Evolutionary conservation across 2,329 filamentous ascomycete species (phyloP), one percentile per base, ranked within the genome.

Genomic region (Penicillium sp.): DNA sequence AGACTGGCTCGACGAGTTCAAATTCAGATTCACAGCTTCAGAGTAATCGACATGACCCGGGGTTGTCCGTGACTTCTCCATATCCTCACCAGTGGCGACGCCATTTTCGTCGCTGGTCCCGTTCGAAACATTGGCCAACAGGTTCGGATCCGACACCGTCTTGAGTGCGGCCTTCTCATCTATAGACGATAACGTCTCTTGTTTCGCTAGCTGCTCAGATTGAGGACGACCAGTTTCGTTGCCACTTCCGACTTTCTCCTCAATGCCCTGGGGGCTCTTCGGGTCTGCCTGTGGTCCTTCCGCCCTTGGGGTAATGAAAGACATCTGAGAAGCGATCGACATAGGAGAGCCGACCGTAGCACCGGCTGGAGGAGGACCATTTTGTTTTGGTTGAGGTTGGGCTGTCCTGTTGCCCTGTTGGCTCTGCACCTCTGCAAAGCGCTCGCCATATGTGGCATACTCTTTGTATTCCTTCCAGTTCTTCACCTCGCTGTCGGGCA

Each of bases 381-480:
- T 71, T 48, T 61, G 66, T 44, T 59, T 60, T 43, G 64, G 73
- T 53, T 75, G 72, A n/a, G 70, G 68, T 2, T 72, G 70, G 34
- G 76, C 72, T 52, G 75, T 70, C 33, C 74, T 69, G 51, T 67
- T 76, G 68, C 64, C 73, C 55, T 65, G 77, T 67, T 66, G 74
- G 59, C 65, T 84, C 74, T 87, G 68, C 60, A 78, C 69, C 59
- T 85, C 83, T 49, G 80, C 79, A 73, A 98, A 96, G 40, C 83
- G 80, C 57, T 85, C 82, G 17, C 79, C 77, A 65, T 96, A 97
- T 4, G 82, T 78, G 47, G 80, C 77, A 63, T 86, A 95, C 57
- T 94, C 85, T 55, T 87, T 85, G 69, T 98, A 98, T 56, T 95
- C 87, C 57, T 86, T 83, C 93, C 93, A 98, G 38, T 86, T 91